Evolutionary conservation across 352 stramenopile genomes (phyloP), one percentile per base, ranked within the genome.

Genomic region (Phytophthora citrophthora): DNA sequence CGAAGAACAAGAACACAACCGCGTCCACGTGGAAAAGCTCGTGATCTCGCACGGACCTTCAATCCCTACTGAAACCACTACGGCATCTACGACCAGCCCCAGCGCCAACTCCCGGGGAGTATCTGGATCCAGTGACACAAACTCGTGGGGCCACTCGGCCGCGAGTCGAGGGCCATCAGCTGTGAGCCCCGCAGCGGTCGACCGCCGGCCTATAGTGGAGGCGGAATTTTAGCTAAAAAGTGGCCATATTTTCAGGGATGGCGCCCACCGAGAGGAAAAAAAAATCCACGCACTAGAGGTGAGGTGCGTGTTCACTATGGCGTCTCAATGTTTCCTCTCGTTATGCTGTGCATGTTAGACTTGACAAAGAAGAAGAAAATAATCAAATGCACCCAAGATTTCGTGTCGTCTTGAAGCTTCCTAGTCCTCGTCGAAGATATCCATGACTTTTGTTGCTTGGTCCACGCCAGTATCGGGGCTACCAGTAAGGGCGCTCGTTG

Each of bases 381-480:
- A 68, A 74, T 71, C 46, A 70, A 69, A 72, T 66, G 58, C 36
- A 69, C 48, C 38, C 55, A 67, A 69, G 49, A 70, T 51, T 70
- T 66, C 36, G 48, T 67, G 63, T 68, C 38, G 51, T 54, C 39
- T 61, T 41, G 4, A 3, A 48, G 29, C 12, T 46, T 38, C 18
- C 23, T 54, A 55, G 55, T 81, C 74, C 16, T 83, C 74, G 24
- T 81, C 71, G 31, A 86, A 86, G 31, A 83, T 77, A 31, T 82
- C 68, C 54, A 73, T 75, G 16, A 61, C 54, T 24, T 86, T 70
- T 2, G 38, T 36, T 13, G 15, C 52, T 61, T 54, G 69, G 23
- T 44, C 47, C 4, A 62, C 36, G n/a, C 5, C 47, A 26, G 8
- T 51, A 26, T 63, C 34, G 2, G 34, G 20, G 31, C 9, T 45